A percentile compares a stretch with the other conserved stretches of the same genome.
phyloP scores from a whole-genome alignment of 495 filamentous ascomycete genomes.

The Aspergillus egyptiacus region DNA sequence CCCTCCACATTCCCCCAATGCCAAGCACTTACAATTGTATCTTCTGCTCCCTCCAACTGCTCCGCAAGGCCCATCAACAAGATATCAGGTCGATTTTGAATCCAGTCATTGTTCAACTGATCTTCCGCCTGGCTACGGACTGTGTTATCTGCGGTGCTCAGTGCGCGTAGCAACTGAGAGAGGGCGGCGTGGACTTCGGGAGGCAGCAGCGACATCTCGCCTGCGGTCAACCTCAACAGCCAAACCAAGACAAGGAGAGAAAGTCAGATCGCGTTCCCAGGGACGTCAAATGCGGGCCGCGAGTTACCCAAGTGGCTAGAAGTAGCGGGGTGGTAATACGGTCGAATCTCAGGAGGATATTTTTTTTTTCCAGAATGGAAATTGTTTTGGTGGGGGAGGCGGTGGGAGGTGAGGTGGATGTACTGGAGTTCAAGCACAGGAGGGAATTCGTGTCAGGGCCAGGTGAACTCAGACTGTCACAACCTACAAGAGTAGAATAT shows the following conservation, averaged over 20 bases:
- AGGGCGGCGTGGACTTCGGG: constrained; percentile 77
- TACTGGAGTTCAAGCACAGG: constrained; percentile 22
- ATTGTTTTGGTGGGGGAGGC: constrained; percentile 27
- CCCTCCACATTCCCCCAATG: background rate
- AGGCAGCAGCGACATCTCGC: constrained; percentile 77
- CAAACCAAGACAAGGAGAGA: constrained; percentile 11
- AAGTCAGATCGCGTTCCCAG: constrained; percentile 13
- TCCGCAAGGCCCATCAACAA: constrained; percentile 90
- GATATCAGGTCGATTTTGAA: constrained; percentile 69
- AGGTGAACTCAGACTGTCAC: background rate
- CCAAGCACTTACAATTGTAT: constrained; percentile 56
- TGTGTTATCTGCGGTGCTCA: constrained; percentile 85
- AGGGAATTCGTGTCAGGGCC: constrained; percentile 25
- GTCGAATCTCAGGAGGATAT: constrained; percentile 14
- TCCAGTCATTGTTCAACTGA: constrained; percentile 84
- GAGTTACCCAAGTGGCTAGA: constrained; percentile 20
- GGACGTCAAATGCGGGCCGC: constrained; percentile 9
- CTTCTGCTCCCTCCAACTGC: constrained; percentile 69
- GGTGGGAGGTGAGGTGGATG: constrained; percentile 27
- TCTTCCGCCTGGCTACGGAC: constrained; percentile 83
- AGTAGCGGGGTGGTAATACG: constrained; percentile 10
- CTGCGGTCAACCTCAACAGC: constrained; percentile 12
- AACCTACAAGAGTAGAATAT: background rate
- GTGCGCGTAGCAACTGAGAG: constrained; percentile 72
- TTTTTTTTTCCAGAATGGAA: constrained; percentile 17